Percentiles rank a stretch among this genome's conserved stretches.
Evolutionary conservation across 2,329 filamentous ascomycete species (phyloP).

Genomic region (Lachnellula subtilissima): DNA sequence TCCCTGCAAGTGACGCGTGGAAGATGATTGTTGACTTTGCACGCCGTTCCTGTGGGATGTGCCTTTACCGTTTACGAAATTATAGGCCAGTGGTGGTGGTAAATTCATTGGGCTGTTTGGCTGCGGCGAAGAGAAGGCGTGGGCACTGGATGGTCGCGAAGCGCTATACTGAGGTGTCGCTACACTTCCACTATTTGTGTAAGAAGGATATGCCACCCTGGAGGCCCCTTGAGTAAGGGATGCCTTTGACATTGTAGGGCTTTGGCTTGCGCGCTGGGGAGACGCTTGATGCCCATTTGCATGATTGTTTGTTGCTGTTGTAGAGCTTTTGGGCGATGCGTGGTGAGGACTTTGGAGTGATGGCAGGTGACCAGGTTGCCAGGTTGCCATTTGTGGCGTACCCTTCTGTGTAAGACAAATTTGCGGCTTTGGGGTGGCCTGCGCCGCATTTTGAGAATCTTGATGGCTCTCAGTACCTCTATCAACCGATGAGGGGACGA

Average conservation of each 20-base stretch:
- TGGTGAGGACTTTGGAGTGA: slow-evolving; percentile 14
- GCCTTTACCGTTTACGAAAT: slow-evolving; percentile 23
- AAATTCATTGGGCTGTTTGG: slow-evolving; percentile 31
- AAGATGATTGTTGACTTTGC: slow-evolving; percentile 3
- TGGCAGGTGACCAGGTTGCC: slow-evolving; percentile 4
- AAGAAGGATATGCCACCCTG: slow-evolving; percentile 8
- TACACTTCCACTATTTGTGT: slow-evolving; percentile 7
- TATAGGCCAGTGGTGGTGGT: slow-evolving; percentile 27
- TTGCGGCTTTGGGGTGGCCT: neutral
- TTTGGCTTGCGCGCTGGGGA: slow-evolving; percentile 4
- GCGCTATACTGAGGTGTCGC: slow-evolving; percentile 7
- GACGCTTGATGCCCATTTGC: slow-evolving; percentile 8
- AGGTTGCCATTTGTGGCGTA: slow-evolving; percentile 9
- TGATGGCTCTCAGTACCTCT: neutral
- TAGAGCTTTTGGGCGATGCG: slow-evolving; percentile 1
- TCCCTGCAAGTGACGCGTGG: slow-evolving; percentile 12
- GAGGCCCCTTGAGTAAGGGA: neutral
- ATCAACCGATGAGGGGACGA: slow-evolving; percentile 10
- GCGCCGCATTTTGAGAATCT: neutral
- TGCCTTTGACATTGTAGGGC: slow-evolving; percentile 4
- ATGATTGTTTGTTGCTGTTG: slow-evolving; percentile 9
- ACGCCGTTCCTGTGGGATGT: slow-evolving; percentile 6
- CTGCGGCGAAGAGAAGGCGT: slow-evolving; percentile 31
- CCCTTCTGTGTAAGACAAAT: slow-evolving; percentile 1
- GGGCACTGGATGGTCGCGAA: slow-evolving; percentile 21